Evolutionary conservation across 495 filamentous ascomycete genomes (phyloP).

Genomic region (Trichoderma gamsii): DNA sequence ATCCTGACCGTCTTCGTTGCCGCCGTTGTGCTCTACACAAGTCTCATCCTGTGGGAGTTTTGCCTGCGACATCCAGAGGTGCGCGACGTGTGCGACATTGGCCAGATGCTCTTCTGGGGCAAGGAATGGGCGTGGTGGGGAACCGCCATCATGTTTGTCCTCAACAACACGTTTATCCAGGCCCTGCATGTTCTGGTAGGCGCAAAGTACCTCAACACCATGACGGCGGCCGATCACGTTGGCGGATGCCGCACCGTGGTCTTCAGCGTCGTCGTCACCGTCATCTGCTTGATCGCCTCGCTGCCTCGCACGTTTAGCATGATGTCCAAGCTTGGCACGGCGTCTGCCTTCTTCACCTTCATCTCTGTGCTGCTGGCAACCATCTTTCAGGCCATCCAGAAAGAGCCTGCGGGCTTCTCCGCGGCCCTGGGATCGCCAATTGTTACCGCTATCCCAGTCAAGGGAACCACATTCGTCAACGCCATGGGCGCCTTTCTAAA

Average conservation of each 20-base stretch:
- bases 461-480: slow-evolving; percentile 67
- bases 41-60: slow-evolving; percentile 78
- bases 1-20: slow-evolving; percentile 76
- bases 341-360: slow-evolving; percentile 79
- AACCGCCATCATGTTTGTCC: slow-evolving; percentile 80
- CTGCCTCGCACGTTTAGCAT: slow-evolving; percentile 75
- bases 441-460: slow-evolving; percentile 58
- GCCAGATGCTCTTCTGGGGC: slow-evolving; percentile 79
- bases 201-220: slow-evolving; percentile 79
- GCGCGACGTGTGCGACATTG: slow-evolving; percentile 85
- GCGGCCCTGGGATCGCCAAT: slow-evolving; percentile 50
- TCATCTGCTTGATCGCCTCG: slow-evolving; percentile 69
- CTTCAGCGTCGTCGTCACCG: slow-evolving; percentile 61
- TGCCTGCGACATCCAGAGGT: slow-evolving; percentile 82
- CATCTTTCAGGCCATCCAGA: slow-evolving; percentile 68
- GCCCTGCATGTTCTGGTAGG: slow-evolving; percentile 43
- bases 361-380: slow-evolving; percentile 74
- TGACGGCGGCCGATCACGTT: slow-evolving; percentile 47
- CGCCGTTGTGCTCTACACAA: slow-evolving; percentile 70
- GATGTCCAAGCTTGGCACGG: slow-evolving; percentile 67
- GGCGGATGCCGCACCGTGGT: slow-evolving; percentile 61
- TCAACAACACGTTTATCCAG: slow-evolving; percentile 88
- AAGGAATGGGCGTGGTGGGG: slow-evolving; percentile 74
- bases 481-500: slow-evolving; percentile 82
- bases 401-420: slow-evolving; percentile 49